Evolutionary conservation across 2,329 filamentous ascomycete genomes (phyloP), one percentile per base, ranked within the genome.

Genomic region (Epichloe bromicola): DNA sequence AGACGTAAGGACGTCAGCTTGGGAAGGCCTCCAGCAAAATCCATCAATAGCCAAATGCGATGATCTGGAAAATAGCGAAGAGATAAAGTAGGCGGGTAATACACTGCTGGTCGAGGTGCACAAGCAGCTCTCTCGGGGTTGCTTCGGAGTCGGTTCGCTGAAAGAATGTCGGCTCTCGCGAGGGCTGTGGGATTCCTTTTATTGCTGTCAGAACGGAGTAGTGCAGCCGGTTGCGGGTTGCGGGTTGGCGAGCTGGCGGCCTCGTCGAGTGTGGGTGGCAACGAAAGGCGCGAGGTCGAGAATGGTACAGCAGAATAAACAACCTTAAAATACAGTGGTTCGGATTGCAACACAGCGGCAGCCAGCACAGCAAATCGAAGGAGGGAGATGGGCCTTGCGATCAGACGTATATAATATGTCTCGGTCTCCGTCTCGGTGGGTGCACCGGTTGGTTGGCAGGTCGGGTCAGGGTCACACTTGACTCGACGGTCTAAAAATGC

Each of bases 1-100:
- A 74, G 61, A 55, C 74, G 71, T 56, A 70, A 71, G 46, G 74
- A 73, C 50, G 68, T 66, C 55, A 73, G 72, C 56, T 68, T 67
- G 44, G 68, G 61, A 50, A 66, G 62, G 51, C 63, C 60, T 51
- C 60, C 60, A 58, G 67, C 65, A 51, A 62, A 65, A 67, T 61
- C 65, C 67, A 70, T 70, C 52, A 54, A 53, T 36, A 20, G 42
- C 3, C 45, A 26, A 34, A 43, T 20, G 30, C 15, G 36, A 17
- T 23, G 14, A 19, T 34, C 14, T 3, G 36, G 33, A 23, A n/a
- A 19, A 38, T 26, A 3, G 8, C 10, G 14, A 4, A 47, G 19
- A 39, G 15, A 12, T 38, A 0, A 38, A 17, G 20, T 7, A 10
- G 38, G 5, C n/a, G n/a, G 17, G 30, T 11, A 19, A 19, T 19